A percentile compares a stretch with the other conserved stretches of the same genome.
Conservation (phyloP, 1,284 basidiomycete species). For the Hemileia vastatrix region DNA sequence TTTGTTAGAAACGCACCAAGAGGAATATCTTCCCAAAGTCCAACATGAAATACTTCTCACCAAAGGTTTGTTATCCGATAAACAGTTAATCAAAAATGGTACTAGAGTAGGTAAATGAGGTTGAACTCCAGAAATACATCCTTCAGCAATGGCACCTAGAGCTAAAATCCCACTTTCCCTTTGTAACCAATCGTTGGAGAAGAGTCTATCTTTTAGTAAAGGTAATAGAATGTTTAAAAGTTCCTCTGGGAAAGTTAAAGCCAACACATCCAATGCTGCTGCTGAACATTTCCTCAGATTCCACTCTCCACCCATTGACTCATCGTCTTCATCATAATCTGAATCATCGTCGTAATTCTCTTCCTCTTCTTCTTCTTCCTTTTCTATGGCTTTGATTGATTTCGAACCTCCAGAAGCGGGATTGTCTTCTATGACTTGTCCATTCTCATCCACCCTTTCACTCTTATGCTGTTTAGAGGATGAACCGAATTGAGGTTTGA, state of each 20-base stretch:
- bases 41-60: constrained; percentile 99
- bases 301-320: constrained; percentile 94
- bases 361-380: constrained; percentile 60
- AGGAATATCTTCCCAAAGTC: constrained; percentile 96
- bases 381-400: constrained; percentile 46
- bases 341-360: constrained; percentile 77
- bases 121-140: constrained; percentile 89
- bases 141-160: constrained; percentile 96
- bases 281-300: constrained; percentile 96
- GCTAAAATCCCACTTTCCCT: constrained; percentile 91
- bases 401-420: constrained; percentile 17
- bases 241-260: constrained; percentile 78
- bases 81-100: constrained; percentile 78
- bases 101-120: constrained; percentile 84
- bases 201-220: constrained; percentile 83
- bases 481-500: constrained; percentile 90
- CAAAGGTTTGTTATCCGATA: constrained; percentile 84
- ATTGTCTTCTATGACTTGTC: too few relatives aligned
- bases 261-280: constrained; percentile 89
- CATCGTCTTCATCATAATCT: constrained; percentile 84
- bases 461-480: constrained; percentile 61
- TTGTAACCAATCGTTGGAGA: constrained; percentile 85
- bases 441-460: constrained; percentile 7
- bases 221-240: constrained; percentile 79
- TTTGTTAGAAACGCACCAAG: constrained; percentile 75